Evolutionary conservation across 2,329 filamentous ascomycete species (phyloP).

Genomic region (Keithomyces neogunnii): DNA sequence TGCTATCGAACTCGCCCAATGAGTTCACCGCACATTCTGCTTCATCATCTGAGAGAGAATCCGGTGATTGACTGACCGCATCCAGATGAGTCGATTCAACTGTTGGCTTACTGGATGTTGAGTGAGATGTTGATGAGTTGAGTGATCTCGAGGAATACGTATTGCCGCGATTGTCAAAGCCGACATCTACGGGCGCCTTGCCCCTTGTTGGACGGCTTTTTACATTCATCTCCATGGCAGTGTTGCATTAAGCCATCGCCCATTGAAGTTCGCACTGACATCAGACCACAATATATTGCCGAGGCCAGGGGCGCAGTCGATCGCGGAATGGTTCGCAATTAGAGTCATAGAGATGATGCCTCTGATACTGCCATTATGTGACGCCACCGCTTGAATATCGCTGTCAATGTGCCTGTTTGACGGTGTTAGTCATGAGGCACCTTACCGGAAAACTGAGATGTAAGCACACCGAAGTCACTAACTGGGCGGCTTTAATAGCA

Average conservation of each 20-base stretch:
- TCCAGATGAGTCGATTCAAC: not conserved
- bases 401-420: conserved; percentile 2
- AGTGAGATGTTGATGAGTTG: conserved; percentile 3
- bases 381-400: not conserved
- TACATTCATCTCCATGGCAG: conserved; percentile 5
- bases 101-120: not conserved
- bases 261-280: conserved; percentile 2
- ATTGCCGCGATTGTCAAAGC: not conserved
- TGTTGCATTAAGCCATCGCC: conserved; percentile 3
- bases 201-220: not conserved
- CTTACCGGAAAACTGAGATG: conserved; percentile 4
- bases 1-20: conserved; percentile 9
- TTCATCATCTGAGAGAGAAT: conserved; percentile 25
- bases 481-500: conserved; percentile 4
- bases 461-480: conserved; percentile 11
- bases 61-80: conserved; percentile 14
- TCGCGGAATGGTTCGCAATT: conserved; percentile 5
- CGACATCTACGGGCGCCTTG: not conserved
- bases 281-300: conserved; percentile 3
- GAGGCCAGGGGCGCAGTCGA: conserved; percentile 4
- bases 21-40: conserved; percentile 17
- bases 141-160: conserved; percentile 7
- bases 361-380: conserved; percentile 2
- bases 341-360: not conserved
- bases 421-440: conserved; percentile 6